phyloP scores from a whole-genome alignment of 2,329 filamentous ascomycete species.

The Waltergamsia citrina region DNA sequence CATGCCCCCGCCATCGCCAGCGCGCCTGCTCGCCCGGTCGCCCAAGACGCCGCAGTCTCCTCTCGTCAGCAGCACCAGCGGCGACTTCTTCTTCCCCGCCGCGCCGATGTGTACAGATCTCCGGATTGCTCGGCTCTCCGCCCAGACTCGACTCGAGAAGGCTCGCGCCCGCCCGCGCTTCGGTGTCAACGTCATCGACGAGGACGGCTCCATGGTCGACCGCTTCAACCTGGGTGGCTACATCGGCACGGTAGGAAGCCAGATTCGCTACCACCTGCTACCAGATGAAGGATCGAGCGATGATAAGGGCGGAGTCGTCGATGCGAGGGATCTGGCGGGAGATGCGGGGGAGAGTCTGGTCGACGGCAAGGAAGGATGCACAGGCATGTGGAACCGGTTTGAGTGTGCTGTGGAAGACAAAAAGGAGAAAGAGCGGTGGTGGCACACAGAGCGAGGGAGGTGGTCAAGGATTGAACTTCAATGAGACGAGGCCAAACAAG shows the following conservation, averaged over 20 bases:
- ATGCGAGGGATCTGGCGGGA: slow-evolving; percentile 35
- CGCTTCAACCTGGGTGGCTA: slow-evolving; percentile 49
- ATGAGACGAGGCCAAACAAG: no score
- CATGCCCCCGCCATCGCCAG: slow-evolving; percentile 1
- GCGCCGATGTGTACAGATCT: slow-evolving; percentile 34
- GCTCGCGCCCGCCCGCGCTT: slow-evolving; percentile 45
- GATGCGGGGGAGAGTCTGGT: slow-evolving; percentile 34
- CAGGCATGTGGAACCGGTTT: slow-evolving; percentile 35
- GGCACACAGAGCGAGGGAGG: slow-evolving; percentile 37
- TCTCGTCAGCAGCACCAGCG: slow-evolving; percentile 1
- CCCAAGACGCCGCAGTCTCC: slow-evolving; percentile 16
- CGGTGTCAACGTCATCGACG: slow-evolving; percentile 46
- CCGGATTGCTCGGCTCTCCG: slow-evolving; percentile 46
- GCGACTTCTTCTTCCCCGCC: slow-evolving; percentile 1
- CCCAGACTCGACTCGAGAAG: slow-evolving; percentile 55
- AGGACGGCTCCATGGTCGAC: slow-evolving; percentile 39
- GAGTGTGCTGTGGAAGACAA: slow-evolving; percentile 27
- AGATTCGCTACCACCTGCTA: slow-evolving; percentile 49
- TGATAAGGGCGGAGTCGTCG: slow-evolving; percentile 45
- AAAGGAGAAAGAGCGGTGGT: slow-evolving; percentile 40
- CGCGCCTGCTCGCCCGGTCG: slow-evolving; percentile 20
- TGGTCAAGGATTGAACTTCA: slow-evolving; percentile 22
- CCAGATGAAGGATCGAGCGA: slow-evolving; percentile 48
- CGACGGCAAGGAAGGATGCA: slow-evolving; percentile 29
- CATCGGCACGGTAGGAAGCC: slow-evolving; percentile 49